Evolutionary conservation across 2,329 filamentous ascomycete genomes (phyloP).

Genomic region (Pseudogymnoascus sp.): DNA sequence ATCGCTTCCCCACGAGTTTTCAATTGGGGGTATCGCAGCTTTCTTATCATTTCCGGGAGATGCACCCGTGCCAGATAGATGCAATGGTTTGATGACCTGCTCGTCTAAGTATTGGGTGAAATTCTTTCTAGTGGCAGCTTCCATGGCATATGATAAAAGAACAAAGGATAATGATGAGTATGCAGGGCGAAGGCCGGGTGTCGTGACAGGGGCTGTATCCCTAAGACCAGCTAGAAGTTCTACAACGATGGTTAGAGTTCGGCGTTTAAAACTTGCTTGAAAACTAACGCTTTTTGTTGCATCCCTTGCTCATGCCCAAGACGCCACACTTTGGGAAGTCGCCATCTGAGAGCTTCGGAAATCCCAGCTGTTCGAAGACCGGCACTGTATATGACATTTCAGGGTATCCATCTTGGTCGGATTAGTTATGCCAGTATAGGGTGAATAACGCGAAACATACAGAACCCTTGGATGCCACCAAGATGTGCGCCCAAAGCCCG

Average conservation of each 20-base stretch:
- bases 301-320: not conserved
- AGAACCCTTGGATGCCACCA: constrained; percentile 1
- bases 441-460: not conserved
- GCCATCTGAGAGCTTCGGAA: not conserved
- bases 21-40: not conserved
- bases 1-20: constrained; percentile 1
- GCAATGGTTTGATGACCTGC: constrained; percentile 26
- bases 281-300: not conserved
- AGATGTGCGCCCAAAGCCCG: not conserved
- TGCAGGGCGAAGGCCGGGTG: not conserved
- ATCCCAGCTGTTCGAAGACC: not conserved
- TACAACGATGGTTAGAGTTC: not conserved
- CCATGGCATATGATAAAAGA: constrained; percentile 31
- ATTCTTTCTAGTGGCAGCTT: constrained; percentile 30
- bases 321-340: not conserved
- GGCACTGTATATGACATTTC: not conserved
- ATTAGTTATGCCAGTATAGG: not conserved
- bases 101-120: not conserved
- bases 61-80: constrained; percentile 25
- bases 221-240: not conserved
- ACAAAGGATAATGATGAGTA: not conserved
- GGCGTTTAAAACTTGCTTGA: not conserved
- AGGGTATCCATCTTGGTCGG: not conserved
- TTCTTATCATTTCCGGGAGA: not conserved
- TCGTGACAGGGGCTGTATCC: not conserved